These are phyloP conservation scores for Cornus suecica DNA, from an alignment of 148 eudicot genomes.

Conservation along the genomic window DNA sequence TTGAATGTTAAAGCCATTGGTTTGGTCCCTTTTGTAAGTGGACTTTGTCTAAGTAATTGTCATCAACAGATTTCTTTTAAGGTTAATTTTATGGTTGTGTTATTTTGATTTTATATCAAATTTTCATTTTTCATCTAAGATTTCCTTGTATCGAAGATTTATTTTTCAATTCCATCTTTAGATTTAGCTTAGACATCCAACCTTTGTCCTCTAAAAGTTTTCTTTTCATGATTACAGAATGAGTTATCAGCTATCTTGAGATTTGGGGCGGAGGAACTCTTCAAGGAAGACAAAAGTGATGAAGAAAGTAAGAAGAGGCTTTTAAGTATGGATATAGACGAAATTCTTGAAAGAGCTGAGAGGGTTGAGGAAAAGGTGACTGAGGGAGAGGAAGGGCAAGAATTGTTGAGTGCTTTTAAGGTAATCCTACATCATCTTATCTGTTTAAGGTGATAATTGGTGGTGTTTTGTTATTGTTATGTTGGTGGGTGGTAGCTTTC, in stretches of 20 bases:
- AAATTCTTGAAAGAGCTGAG: conserved; percentile 98
- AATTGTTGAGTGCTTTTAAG: conserved; percentile 94
- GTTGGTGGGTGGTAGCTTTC: background rate
- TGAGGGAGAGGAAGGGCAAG: conserved; percentile 65
- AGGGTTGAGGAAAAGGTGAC: conserved; percentile 84
- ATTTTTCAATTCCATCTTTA: background rate
- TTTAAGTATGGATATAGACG: conserved; percentile 91
- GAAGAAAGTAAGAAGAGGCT: conserved; percentile 98
- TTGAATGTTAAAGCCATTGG: conserved; percentile 1
- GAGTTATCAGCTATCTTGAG: conserved; percentile 98
- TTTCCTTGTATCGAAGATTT: background rate
- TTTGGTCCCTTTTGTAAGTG: background rate
- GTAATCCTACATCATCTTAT: conserved; percentile 24
- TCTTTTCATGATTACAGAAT: conserved; percentile 48
- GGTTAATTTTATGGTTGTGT: background rate
- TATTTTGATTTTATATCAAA: too few relatives aligned
- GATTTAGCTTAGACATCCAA: background rate
- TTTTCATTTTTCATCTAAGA: background rate
- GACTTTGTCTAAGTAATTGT: background rate
- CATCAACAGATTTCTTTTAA: background rate
- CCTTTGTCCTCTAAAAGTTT: conserved; percentile 4
- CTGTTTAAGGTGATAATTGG: background rate
- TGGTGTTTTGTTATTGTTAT: background rate
- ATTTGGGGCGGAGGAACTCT: conserved; percentile 97
- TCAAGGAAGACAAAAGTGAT: conserved; percentile 91